Evolutionary conservation across 2,329 filamentous ascomycete species (phyloP).

Genomic region (Clarireedia hainanense): DNA sequence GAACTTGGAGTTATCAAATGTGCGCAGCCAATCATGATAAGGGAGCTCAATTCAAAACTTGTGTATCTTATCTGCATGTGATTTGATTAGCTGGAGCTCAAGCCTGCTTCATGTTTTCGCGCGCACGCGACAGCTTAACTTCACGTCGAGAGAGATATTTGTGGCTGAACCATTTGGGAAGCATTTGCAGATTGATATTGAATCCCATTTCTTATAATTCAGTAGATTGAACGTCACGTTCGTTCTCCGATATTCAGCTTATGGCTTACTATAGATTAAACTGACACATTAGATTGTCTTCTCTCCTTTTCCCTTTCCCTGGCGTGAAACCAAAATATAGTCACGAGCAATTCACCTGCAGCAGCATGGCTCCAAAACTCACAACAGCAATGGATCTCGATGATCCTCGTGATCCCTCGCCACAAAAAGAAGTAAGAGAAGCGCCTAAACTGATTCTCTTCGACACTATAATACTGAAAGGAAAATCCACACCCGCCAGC

Average conservation of each 20-base stretch:
- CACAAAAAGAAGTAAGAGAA: neutral
- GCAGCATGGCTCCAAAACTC: neutral
- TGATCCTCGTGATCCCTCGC: neutral
- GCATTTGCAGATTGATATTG: too few relatives aligned
- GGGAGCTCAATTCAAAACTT: neutral
- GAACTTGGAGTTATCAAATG: neutral
- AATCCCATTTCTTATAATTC: too few relatives aligned
- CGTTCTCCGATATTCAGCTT: too few relatives aligned
- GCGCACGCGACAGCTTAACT: too few relatives aligned
- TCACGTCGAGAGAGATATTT: neutral
- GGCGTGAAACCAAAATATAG: neutral
- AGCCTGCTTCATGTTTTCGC: neutral
- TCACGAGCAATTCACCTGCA: neutral
- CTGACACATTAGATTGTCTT: too few relatives aligned
- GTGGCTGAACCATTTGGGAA: neutral
- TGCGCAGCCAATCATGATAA: neutral
- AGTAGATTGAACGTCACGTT: too few relatives aligned
- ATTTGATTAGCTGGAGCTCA: neutral
- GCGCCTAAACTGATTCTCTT: slow-evolving; percentile 1
- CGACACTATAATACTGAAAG: slow-evolving; percentile 2
- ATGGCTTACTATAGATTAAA: too few relatives aligned
- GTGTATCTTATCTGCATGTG: slow-evolving; percentile 2
- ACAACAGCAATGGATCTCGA: neutral
- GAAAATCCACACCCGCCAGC: neutral
- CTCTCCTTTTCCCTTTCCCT: too few relatives aligned